phyloP scores from a whole-genome alignment of 495 filamentous ascomycete genomes.

The Penicillium soppii region DNA sequence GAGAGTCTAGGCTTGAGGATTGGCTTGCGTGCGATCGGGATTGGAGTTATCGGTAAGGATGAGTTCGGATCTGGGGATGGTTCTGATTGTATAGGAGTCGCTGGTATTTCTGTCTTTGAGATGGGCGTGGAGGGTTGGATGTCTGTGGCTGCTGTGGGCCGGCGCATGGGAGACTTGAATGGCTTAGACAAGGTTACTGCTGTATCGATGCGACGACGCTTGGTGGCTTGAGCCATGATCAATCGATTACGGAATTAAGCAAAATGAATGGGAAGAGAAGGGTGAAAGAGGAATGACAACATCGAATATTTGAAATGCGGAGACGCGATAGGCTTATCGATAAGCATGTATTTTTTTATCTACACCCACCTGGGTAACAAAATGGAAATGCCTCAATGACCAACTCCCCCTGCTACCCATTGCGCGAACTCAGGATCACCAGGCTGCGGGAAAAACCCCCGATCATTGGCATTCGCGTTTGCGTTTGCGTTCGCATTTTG shows the following conservation, averaged over 20 bases:
- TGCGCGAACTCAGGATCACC: conserved; percentile 69
- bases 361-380: conserved; percentile 9
- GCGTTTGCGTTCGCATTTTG: conserved; percentile 25
- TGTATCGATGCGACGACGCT: conserved; percentile 58
- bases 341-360: conserved; percentile 16
- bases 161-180: conserved; percentile 65
- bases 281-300: not conserved
- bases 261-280: not conserved
- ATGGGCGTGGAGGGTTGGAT: conserved; percentile 4
- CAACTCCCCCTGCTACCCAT: conserved; percentile 76
- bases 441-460: conserved; percentile 70
- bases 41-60: not conserved
- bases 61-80: not conserved
- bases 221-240: conserved; percentile 33
- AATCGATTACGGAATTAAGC: not conserved
- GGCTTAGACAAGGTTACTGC: conserved; percentile 57
- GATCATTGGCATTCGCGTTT: conserved; percentile 49
- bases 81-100: not conserved
- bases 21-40: not conserved
- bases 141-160: conserved; percentile 14
- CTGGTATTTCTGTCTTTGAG: not conserved
- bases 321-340: conserved; percentile 21
- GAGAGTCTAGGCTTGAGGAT: conserved; percentile 1
- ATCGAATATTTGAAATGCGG: not conserved
- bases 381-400: conserved; percentile 52